These are phyloP conservation scores for Jaminaea rosea DNA, from an alignment of 1,284 basidiomycete genomes.

Conservation along the genomic window DNA sequence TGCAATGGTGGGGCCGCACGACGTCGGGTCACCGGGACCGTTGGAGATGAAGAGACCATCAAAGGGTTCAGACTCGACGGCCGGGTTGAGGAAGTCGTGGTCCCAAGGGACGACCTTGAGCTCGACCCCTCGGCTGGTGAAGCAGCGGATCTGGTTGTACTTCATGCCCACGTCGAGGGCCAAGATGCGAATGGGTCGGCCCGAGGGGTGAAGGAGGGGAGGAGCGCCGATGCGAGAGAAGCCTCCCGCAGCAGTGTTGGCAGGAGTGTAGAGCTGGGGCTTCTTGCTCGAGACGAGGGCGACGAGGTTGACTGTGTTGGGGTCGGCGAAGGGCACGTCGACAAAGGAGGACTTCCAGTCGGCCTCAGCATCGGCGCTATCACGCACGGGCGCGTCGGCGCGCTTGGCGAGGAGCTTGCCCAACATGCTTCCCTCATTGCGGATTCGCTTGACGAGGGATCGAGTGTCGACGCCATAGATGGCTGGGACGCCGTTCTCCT, in stretches of 20 bases:
- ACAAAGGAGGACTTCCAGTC: constrained; percentile 74
- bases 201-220: constrained; percentile 65
- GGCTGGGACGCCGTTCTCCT: constrained; percentile 88
- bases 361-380: constrained; percentile 19
- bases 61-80: constrained; percentile 60
- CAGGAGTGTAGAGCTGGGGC: constrained; percentile 60
- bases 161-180: constrained; percentile 98
- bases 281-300: constrained; percentile 68
- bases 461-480: constrained; percentile 95
- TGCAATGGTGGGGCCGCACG: constrained; percentile 58
- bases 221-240: constrained; percentile 47
- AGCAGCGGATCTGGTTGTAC: constrained; percentile 97
- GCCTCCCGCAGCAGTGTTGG: constrained; percentile 46
- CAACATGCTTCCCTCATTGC: constrained; percentile 87
- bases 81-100: constrained; percentile 71
- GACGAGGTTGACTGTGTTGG: constrained; percentile 83
- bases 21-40: constrained; percentile 92
- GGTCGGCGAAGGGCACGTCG: constrained; percentile 75
- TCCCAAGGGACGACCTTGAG: constrained; percentile 97
- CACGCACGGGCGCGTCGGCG: constrained; percentile 24
- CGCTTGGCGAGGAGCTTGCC: constrained; percentile 47
- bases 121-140: constrained; percentile 83
- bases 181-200: constrained; percentile 70
- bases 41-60: constrained; percentile 97
- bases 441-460: constrained; percentile 88